Conservation (phyloP, 2,329 filamentous ascomycete species). For the Stenocarpella maydis region DNA sequence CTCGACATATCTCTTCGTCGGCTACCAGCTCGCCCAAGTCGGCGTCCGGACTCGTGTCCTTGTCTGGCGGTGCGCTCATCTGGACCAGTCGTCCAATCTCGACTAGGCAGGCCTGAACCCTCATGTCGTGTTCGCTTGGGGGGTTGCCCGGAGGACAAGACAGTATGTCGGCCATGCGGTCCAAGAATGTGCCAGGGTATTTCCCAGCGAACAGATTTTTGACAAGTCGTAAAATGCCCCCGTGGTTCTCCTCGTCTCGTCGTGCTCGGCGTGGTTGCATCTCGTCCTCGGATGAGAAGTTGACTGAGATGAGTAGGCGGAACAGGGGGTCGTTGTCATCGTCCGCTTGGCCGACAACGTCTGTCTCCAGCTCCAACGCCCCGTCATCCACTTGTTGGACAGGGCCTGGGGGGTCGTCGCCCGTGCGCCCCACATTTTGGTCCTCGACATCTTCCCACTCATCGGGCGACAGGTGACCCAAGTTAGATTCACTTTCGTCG, state of each 20-base stretch:
- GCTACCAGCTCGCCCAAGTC: neutral
- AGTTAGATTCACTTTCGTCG: slow-evolving; percentile 23
- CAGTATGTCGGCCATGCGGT: slow-evolving; percentile 27
- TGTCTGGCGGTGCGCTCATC: neutral
- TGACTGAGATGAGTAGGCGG: slow-evolving; percentile 24
- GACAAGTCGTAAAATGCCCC: neutral
- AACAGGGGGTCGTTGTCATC: slow-evolving; percentile 19
- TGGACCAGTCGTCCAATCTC: slow-evolving; percentile 22
- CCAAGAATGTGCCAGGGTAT: slow-evolving; percentile 17
- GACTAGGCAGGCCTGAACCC: slow-evolving; percentile 23
- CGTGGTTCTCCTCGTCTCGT: slow-evolving; percentile 7
- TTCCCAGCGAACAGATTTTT: slow-evolving; percentile 12
- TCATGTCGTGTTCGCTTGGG: slow-evolving; percentile 21
- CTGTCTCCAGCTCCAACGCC: neutral
- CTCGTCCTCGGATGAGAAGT: slow-evolving; percentile 18
- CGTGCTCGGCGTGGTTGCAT: slow-evolving; percentile 24
- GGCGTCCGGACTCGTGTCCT: neutral
- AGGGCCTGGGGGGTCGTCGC: slow-evolving; percentile 20
- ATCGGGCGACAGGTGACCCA: slow-evolving; percentile 27
- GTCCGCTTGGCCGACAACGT: slow-evolving; percentile 32
- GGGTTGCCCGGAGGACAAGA: slow-evolving; percentile 23
- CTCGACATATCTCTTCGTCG: neutral
- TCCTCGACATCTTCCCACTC: slow-evolving; percentile 34
- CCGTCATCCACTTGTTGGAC: slow-evolving; percentile 35
- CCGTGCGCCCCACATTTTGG: neutral